phyloP scores from a whole-genome alignment of 208 protist genomes.

The Leishmania arabica region DNA sequence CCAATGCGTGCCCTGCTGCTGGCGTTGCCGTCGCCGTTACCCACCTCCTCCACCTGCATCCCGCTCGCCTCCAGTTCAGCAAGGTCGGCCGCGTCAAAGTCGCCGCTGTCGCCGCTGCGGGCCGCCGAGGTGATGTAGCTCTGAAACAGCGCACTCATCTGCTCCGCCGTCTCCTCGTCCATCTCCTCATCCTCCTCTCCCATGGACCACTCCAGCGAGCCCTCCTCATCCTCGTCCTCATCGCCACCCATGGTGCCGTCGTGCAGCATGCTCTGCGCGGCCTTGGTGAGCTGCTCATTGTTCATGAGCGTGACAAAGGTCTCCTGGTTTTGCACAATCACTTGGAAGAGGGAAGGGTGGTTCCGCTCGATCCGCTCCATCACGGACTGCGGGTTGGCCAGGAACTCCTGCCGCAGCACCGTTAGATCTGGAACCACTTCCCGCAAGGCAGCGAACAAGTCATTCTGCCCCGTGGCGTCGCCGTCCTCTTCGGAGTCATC shows the following conservation, averaged over 20 bases:
- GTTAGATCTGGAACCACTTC: constrained; percentile 70
- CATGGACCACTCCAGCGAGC: constrained; percentile 27
- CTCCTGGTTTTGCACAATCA: constrained; percentile 77
- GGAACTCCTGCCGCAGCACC: constrained; percentile 80
- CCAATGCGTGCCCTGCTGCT: constrained; percentile 6
- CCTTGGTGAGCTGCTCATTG: constrained; percentile 61
- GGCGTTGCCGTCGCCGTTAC: neutral
- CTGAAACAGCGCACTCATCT: constrained; percentile 22
- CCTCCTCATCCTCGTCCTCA: constrained; percentile 24
- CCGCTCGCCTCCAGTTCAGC: constrained; percentile 30
- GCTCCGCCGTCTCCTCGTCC: constrained; percentile 34
- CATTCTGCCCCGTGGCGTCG: constrained; percentile 31
- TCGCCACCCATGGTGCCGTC: constrained; percentile 19
- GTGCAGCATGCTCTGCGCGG: constrained; percentile 37
- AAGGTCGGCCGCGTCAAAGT: constrained; percentile 27
- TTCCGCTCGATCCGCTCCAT: constrained; percentile 73
- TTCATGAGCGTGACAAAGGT: constrained; percentile 82
- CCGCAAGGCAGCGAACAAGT: constrained; percentile 58
- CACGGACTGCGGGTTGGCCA: constrained; percentile 62
- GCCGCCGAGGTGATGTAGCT: constrained; percentile 14
- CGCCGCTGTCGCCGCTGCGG: neutral
- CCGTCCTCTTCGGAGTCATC: constrained; percentile 18
- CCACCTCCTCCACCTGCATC: constrained; percentile 34
- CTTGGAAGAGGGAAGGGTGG: constrained; percentile 77
- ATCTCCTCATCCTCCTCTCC: constrained; percentile 32